phyloP scores from a whole-genome alignment of 1,139 yeast species.

The Blastobotrys arbuscula region DNA sequence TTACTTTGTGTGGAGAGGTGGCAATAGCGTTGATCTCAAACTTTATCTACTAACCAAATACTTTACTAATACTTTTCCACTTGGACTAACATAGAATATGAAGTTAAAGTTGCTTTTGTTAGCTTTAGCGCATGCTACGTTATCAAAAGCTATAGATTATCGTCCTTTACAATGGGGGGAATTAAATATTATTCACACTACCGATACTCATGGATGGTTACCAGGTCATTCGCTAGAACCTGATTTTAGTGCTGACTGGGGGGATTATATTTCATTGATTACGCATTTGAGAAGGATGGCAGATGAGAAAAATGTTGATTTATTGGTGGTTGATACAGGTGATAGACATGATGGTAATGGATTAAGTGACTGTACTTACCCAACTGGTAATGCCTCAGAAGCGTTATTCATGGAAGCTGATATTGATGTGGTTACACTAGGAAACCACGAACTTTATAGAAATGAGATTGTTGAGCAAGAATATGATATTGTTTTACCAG shows the following conservation, averaged over 20 bases:
- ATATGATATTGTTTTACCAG: slow-evolving; percentile 50
- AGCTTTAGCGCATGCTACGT: no score
- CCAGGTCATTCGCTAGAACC: slow-evolving; percentile 79
- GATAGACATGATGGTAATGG: slow-evolving; percentile 97
- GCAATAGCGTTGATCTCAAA: no score
- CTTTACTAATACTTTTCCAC: no score
- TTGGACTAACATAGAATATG: no score
- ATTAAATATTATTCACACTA: slow-evolving; percentile 81
- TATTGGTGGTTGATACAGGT: slow-evolving; percentile 79
- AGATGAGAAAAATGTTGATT: slow-evolving; percentile 47
- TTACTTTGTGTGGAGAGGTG: no score
- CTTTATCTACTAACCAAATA: no score
- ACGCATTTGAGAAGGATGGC: slow-evolving; percentile 45
- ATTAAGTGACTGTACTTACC: slow-evolving; percentile 65
- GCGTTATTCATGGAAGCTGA: slow-evolving; percentile 60
- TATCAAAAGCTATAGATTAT: not conserved
- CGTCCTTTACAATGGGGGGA: slow-evolving; percentile 47
- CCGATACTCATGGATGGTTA: slow-evolving; percentile 91
- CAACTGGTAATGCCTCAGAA: slow-evolving; percentile 62
- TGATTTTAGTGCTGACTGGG: slow-evolving; percentile 84
- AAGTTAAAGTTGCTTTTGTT: no score
- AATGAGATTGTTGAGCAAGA: slow-evolving; percentile 64
- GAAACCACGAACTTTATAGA: slow-evolving; percentile 88
- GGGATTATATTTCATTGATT: slow-evolving; percentile 75
- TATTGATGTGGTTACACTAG: slow-evolving; percentile 77